A percentile compares a stretch with the other conserved stretches of the same genome.
phyloP scores from a whole-genome alignment of 2,329 filamentous ascomycete genomes.

The Fusarium foetens region DNA sequence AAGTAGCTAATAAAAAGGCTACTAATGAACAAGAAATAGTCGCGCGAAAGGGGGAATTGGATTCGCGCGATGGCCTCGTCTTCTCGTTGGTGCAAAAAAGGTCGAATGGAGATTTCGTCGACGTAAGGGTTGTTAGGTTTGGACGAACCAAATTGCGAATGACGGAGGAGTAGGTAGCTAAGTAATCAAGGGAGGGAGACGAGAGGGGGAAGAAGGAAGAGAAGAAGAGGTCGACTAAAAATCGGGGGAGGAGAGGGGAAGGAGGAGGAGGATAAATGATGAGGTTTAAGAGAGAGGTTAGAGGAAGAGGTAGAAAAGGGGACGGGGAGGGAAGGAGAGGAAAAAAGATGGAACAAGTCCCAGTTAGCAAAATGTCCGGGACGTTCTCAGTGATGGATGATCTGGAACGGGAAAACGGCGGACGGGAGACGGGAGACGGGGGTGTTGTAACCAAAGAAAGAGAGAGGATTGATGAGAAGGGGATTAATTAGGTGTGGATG shows the following conservation, averaged over 20 bases:
- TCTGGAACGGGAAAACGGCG: constrained; percentile 43
- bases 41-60: constrained; percentile 15
- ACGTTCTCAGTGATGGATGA: constrained; percentile 34
- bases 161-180: constrained; percentile 14
- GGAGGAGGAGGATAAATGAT: constrained; percentile 24
- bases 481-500: constrained; percentile 38
- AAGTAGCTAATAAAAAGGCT: constrained; percentile 7
- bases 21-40: constrained; percentile 5
- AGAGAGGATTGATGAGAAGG: constrained; percentile 31
- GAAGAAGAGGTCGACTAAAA: constrained; percentile 23
- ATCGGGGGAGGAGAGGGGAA: constrained; percentile 15
- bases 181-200: constrained; percentile 26
- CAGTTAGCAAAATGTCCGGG: constrained; percentile 37
- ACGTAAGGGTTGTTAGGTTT: constrained; percentile 28
- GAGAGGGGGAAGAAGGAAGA: constrained; percentile 11
- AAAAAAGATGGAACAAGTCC: constrained; percentile 31
- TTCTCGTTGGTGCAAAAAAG: constrained; percentile 25
- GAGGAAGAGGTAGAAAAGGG: constrained; percentile 18
- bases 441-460: constrained; percentile 3
- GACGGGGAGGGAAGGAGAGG: constrained; percentile 21
- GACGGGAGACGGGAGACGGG: constrained; percentile 42
- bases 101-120: constrained; percentile 28
- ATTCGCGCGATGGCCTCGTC: constrained; percentile 22
- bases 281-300: constrained; percentile 14
- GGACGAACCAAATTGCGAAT: constrained; percentile 21